These are phyloP conservation scores for Cotoneaster glaucophyllus DNA, from an alignment of 306 rosid genomes.

Conservation along the genomic window DNA sequence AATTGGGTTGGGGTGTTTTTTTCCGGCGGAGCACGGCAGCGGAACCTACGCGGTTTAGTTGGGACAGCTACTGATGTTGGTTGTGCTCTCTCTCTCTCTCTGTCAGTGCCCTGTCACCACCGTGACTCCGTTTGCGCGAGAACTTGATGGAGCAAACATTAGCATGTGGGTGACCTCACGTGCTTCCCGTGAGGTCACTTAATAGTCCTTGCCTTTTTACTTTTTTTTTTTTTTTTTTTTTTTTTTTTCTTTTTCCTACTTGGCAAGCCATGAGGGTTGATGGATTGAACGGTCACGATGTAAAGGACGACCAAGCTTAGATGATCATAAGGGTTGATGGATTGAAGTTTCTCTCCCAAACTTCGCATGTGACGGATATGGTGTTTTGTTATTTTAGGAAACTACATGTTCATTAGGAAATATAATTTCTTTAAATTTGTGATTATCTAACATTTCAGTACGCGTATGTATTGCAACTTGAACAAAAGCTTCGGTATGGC, in stretches of 20 bases:
- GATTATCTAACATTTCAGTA: too few species aligned
- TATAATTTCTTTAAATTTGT: too few species aligned
- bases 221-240: not conserved
- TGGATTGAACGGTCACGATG: not conserved
- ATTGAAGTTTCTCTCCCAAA: too few species aligned
- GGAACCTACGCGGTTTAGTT: not conserved
- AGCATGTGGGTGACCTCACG: slow-evolving; percentile 44
- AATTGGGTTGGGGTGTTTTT: not conserved
- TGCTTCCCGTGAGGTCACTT: slow-evolving; percentile 43
- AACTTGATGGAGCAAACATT: slow-evolving; percentile 10
- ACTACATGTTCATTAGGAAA: too few species aligned
- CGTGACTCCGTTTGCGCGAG: slow-evolving; percentile 6
- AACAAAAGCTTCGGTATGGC: too few species aligned
- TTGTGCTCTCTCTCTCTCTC: too few species aligned
- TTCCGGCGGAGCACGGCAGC: not conserved
- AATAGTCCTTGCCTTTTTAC: not conserved
- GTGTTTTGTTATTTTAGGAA: too few species aligned
- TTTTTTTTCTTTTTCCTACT: not conserved
- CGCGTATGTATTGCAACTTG: too few species aligned
- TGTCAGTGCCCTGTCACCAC: slow-evolving; percentile 19
- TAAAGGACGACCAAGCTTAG: not conserved
- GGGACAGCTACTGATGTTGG: not conserved
- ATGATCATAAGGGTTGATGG: too few species aligned
- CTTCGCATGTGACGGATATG: not conserved
- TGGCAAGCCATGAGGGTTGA: not conserved